phyloP scores from a whole-genome alignment of 2,329 filamentous ascomycete species.

The Pseudocercospora musae region DNA sequence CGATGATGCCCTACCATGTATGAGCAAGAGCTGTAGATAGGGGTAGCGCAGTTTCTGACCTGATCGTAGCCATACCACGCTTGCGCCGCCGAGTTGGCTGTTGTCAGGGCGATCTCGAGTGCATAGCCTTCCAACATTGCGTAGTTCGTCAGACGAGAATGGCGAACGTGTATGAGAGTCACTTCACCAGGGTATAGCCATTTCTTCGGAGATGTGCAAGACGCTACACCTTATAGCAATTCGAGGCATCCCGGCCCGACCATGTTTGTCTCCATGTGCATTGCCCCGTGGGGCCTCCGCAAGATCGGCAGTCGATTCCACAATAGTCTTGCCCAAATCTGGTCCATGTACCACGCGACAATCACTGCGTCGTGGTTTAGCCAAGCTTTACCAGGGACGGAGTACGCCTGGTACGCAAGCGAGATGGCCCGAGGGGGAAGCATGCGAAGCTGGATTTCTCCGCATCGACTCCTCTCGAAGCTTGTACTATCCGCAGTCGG shows the following conservation, averaged over 20 bases:
- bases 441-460: neutral
- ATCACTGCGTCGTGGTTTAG: neutral
- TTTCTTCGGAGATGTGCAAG: neutral
- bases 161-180: neutral
- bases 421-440: slow-evolving; percentile 3
- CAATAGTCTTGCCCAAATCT: neutral
- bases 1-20: slow-evolving; percentile 9
- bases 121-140: slow-evolving; percentile 25
- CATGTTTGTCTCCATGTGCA: neutral
- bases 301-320: slow-evolving; percentile 4
- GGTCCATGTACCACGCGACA: slow-evolving; percentile 1
- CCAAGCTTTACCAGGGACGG: neutral
- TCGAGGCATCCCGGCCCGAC: neutral
- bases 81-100: slow-evolving; percentile 26
- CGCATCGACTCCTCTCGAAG: neutral
- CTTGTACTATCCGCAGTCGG: slow-evolving; percentile 2
- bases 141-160: neutral
- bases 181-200: neutral
- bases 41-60: neutral
- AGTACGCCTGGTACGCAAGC: neutral
- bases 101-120: slow-evolving; percentile 24
- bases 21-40: neutral
- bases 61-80: slow-evolving; percentile 18
- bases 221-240: slow-evolving; percentile 1
- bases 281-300: neutral